A percentile compares a stretch with the other conserved stretches of the same genome.
phyloP scores from a whole-genome alignment of 2,329 filamentous ascomycete species.

The Hymenoscyphus albidus region DNA sequence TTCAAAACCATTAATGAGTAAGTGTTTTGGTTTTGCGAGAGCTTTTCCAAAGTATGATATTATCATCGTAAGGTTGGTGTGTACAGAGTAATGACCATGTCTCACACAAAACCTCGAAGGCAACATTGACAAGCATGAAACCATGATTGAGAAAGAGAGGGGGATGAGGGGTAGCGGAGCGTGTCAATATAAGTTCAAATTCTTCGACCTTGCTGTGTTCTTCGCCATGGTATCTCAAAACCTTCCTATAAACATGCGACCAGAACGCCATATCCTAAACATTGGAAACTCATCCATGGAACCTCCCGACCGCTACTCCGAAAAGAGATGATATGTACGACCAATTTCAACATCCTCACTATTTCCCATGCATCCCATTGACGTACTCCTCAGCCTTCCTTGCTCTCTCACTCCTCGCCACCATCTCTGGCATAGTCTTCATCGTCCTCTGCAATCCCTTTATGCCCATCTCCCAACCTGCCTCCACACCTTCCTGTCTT shows the following conservation, averaged over 20 bases:
- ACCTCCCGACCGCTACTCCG: neutral
- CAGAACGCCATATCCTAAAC: conserved; percentile 1
- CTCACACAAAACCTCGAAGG: too few species aligned
- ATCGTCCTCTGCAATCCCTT: conserved; percentile 51
- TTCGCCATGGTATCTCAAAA: neutral
- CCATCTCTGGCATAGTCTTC: conserved; percentile 57
- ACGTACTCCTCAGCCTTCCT: conserved; percentile 45
- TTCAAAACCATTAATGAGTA: too few species aligned
- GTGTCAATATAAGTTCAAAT: too few species aligned
- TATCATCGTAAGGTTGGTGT: too few species aligned
- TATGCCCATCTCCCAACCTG: conserved; percentile 45
- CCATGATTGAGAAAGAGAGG: too few species aligned
- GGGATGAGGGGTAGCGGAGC: too few species aligned
- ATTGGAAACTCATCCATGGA: neutral
- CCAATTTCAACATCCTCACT: neutral
- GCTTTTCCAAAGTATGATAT: too few species aligned
- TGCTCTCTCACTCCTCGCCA: conserved; percentile 63
- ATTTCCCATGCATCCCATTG: conserved; percentile 24
- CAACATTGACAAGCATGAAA: too few species aligned
- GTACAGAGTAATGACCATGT: too few species aligned
- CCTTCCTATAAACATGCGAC: neutral
- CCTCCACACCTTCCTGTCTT: conserved; percentile 46
- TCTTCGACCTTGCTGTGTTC: neutral
- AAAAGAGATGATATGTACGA: neutral
- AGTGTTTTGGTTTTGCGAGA: too few species aligned